Evolutionary conservation across 1,284 basidiomycete species (phyloP), one percentile per base, ranked within the genome.

Genomic region (Anthracocystis walkeri): DNA sequence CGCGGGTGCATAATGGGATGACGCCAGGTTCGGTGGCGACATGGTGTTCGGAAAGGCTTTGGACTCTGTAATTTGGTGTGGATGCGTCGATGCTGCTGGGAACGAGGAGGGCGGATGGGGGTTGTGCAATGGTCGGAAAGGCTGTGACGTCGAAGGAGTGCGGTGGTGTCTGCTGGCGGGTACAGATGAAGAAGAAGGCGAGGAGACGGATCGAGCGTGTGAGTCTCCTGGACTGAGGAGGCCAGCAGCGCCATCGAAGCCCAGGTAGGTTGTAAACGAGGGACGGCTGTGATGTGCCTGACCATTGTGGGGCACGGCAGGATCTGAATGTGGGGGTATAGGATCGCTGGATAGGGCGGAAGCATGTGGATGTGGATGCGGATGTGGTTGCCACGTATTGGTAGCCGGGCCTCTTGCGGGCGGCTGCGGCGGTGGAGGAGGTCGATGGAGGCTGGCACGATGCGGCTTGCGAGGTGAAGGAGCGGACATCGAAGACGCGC

Each of bases 181-280:
- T 12, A 50, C 7, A 33, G 38, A 20, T 3, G 58, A 53, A 27
- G 48, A 40, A 7, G 60, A 55, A 0, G 67, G 54, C 16, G 68
- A 68, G 8, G 62, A 31, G 11, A 41, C 53, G 2, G 58, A 56
- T 16, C 69, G 61, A 11, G 57, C n/a, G 21, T 64, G 65, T 10
- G 65, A 41, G n/a, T 76, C 59, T 2, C 65, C 68, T 27, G 68
- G 68, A 35, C 68, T 72, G 8, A 76, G 59, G 2, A 76, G 62
- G 14, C 68, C 74, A 16, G 58, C 49, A 12, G 74, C 68, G 18
- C 74, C 74, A 38, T 76, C 74, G 35, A 76, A 76, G 46, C 61
- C 68, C 8, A 76, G 60, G 27, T 76, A 76, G n/a, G 68, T 71
- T 0, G 68, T 68, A 12, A 68, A 75, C 4, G 73, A 75, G 4